Evolutionary conservation across 805 yeast species (phyloP).

Genomic region (Candida gorgasii): DNA sequence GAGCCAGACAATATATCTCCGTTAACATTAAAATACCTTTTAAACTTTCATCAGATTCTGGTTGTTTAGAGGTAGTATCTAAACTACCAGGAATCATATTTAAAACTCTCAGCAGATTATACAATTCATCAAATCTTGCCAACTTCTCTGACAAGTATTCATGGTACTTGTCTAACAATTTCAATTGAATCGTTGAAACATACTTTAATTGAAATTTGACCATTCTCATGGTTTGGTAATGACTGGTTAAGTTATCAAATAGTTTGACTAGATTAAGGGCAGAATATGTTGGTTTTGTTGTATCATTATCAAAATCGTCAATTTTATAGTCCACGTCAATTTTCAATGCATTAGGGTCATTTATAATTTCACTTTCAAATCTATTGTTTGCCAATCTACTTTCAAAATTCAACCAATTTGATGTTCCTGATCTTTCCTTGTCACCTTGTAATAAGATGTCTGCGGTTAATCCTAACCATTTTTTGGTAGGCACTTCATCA

Average conservation of each 20-base stretch:
- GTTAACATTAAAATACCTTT: constrained; percentile 30
- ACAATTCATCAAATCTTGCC: constrained; percentile 42
- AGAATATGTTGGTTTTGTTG: constrained; percentile 56
- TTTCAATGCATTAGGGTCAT: constrained; percentile 49
- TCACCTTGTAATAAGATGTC: constrained; percentile 37
- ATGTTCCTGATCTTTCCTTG: constrained; percentile 30
- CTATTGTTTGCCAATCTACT: constrained; percentile 50
- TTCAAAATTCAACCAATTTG: constrained; percentile 57
- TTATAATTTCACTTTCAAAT: constrained; percentile 50
- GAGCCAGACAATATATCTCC: constrained; percentile 36
- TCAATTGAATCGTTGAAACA: constrained; percentile 58
- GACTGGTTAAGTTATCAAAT: constrained; percentile 55
- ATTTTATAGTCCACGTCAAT: constrained; percentile 55
- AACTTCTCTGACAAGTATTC: constrained; percentile 42
- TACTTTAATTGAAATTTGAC: constrained; percentile 57
- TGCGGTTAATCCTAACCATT: constrained; percentile 52
- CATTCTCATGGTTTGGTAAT: constrained; percentile 51
- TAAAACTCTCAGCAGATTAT: constrained; percentile 31
- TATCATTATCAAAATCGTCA: neutral
- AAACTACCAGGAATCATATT: constrained; percentile 37
- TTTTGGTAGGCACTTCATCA: constrained; percentile 23
- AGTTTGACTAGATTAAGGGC: constrained; percentile 58
- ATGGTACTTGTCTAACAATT: constrained; percentile 54
- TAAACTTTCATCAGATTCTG: constrained; percentile 20
- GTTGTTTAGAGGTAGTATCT: constrained; percentile 29